phyloP scores from a whole-genome alignment of 2,329 filamentous ascomycete genomes.

The Fusarium odoratissimum region DNA sequence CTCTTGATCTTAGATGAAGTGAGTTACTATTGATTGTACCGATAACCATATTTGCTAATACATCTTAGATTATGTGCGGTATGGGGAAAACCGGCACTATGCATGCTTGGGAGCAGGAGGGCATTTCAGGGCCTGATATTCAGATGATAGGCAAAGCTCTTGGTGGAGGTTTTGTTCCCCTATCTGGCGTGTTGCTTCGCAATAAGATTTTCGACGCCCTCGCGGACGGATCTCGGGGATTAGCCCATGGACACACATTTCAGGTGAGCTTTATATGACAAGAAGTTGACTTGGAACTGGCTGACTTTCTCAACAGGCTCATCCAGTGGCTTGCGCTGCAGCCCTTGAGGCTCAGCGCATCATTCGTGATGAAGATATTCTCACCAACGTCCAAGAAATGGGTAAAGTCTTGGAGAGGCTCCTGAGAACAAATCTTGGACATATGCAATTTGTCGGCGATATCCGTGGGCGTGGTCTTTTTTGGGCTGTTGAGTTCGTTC shows the following conservation, averaged over 20 bases:
- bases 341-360: neutral
- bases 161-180: constrained; percentile 28
- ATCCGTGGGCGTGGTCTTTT: constrained; percentile 10
- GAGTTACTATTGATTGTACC: neutral
- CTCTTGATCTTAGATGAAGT: neutral
- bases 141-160: constrained; percentile 34
- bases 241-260: constrained; percentile 2
- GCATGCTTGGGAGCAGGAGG: constrained; percentile 40
- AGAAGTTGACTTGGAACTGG: neutral
- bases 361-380: neutral
- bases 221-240: neutral
- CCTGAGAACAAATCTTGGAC: neutral
- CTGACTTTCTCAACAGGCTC: neutral
- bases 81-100: constrained; percentile 38
- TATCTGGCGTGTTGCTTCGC: constrained; percentile 20
- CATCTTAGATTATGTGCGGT: constrained; percentile 39
- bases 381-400: neutral
- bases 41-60: neutral
- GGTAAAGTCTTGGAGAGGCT: neutral
- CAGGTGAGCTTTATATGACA: neutral
- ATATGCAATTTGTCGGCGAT: neutral
- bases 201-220: neutral
- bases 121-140: constrained; percentile 30
- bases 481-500: constrained; percentile 5
- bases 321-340: constrained; percentile 8